Conservation (phyloP, 75 land plant species). For the Pinus tabuliformis region DNA sequence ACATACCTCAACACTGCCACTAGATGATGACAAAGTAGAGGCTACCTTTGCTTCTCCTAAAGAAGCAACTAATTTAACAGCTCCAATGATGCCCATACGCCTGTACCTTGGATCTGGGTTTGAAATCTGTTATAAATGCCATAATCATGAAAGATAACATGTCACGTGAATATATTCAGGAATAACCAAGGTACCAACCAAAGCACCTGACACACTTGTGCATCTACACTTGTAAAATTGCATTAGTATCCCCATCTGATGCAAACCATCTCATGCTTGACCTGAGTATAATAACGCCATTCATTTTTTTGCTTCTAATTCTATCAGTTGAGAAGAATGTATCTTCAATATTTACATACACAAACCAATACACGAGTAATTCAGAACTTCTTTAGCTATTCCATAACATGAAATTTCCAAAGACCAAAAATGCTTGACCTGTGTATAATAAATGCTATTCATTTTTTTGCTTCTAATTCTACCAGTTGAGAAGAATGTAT, state of each 20-base stretch:
- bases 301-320: background rate
- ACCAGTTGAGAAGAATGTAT: background rate
- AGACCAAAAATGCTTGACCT: background rate
- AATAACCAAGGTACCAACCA: background rate
- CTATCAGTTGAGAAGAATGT: background rate
- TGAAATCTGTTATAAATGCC: constrained; percentile 26
- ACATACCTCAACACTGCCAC: constrained; percentile 20
- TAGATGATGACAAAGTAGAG: constrained; percentile 5
- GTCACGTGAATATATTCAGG: background rate
- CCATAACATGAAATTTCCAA: background rate
- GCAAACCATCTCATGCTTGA: background rate
- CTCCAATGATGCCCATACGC: constrained; percentile 90
- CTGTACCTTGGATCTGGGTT: constrained; percentile 74
- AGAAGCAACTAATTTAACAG: constrained; percentile 60
- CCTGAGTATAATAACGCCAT: background rate
- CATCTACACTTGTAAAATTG: background rate
- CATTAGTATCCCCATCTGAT: background rate
- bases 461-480: background rate
- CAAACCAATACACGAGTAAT: background rate
- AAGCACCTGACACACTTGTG: background rate
- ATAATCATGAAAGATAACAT: background rate
- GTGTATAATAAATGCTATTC: background rate
- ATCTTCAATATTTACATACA: background rate
- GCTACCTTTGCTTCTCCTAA: constrained; percentile 34
- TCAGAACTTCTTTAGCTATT: background rate